phyloP scores from a whole-genome alignment of 768 basidiomycete genomes.

The Tricholoma bakamatsutake region DNA sequence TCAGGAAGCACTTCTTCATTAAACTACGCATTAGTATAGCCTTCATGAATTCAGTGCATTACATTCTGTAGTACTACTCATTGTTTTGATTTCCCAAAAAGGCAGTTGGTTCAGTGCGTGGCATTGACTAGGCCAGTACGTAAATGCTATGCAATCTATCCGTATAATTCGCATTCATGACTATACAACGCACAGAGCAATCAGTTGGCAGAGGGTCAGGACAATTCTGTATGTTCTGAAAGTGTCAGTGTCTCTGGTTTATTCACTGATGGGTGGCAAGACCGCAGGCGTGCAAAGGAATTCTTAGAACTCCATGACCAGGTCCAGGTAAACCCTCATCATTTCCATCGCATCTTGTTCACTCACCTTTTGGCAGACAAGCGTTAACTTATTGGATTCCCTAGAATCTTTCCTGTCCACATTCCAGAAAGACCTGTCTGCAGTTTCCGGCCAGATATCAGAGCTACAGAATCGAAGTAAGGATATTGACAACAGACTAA shows the following conservation, averaged over 20 bases:
- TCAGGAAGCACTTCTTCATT: constrained; percentile 25
- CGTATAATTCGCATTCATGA: not conserved
- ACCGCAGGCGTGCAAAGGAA: constrained; percentile 44
- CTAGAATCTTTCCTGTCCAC: constrained; percentile 90
- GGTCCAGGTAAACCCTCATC: constrained; percentile 54
- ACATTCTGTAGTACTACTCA: not conserved
- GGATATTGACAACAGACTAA: constrained; percentile 83
- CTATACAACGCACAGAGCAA: not conserved
- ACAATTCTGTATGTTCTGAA: constrained; percentile 29
- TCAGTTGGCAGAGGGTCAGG: constrained; percentile 3
- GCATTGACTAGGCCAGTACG: too few relatives aligned
- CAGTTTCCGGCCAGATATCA: constrained; percentile 94
- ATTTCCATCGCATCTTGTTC: not conserved
- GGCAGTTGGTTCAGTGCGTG: not conserved
- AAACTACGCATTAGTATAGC: constrained; percentile 27
- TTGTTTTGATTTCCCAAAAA: not conserved
- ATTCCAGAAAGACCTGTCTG: constrained; percentile 90
- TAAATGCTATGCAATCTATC: not conserved
- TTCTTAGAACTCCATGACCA: constrained; percentile 89
- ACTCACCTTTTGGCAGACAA: constrained; percentile 50
- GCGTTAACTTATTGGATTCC: constrained; percentile 78
- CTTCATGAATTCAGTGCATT: not conserved
- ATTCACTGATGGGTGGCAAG: constrained; percentile 12
- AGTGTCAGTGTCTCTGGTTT: not conserved
- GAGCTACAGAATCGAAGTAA: constrained; percentile 89